Evolutionary conservation across 192 early-diverging fungal species (phyloP).

Genomic region (Coemansia sp.): DNA sequence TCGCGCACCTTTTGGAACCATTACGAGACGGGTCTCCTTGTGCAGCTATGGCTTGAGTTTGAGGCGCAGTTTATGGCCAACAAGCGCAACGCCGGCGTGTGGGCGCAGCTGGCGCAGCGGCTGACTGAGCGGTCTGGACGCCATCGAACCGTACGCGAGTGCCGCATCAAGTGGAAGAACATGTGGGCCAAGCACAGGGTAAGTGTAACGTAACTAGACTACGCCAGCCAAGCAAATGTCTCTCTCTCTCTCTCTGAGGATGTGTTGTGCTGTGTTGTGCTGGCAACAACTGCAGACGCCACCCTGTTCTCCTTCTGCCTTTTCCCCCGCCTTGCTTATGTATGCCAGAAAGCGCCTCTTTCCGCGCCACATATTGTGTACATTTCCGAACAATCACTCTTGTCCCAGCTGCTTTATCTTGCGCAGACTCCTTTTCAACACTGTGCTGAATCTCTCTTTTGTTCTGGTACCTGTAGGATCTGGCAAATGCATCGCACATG

Average conservation of each 20-base stretch:
- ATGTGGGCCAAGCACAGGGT: conserved; percentile 59
- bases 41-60: conserved; percentile 54
- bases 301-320: background rate
- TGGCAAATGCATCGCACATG: conserved; percentile 53
- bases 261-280: background rate
- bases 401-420: background rate
- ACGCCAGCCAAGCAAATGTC: background rate
- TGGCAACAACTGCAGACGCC: too few species aligned
- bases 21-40: conserved; percentile 50
- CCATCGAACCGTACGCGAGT: conserved; percentile 52
- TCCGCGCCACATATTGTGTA: background rate
- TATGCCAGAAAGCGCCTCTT: background rate
- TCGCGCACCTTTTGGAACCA: conserved; percentile 57
- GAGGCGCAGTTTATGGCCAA: conserved; percentile 53
- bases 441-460: background rate
- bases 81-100: conserved; percentile 57
- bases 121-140: conserved; percentile 49
- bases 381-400: background rate
- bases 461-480: conserved; percentile 34
- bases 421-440: background rate
- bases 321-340: conserved; percentile 4
- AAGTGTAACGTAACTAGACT: conserved; percentile 11
- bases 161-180: conserved; percentile 58
- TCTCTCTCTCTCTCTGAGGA: background rate
- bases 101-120: conserved; percentile 48